Evolutionary conservation across 768 basidiomycete genomes (phyloP), one percentile per base, ranked within the genome.

Genomic region (Russula sp.): DNA sequence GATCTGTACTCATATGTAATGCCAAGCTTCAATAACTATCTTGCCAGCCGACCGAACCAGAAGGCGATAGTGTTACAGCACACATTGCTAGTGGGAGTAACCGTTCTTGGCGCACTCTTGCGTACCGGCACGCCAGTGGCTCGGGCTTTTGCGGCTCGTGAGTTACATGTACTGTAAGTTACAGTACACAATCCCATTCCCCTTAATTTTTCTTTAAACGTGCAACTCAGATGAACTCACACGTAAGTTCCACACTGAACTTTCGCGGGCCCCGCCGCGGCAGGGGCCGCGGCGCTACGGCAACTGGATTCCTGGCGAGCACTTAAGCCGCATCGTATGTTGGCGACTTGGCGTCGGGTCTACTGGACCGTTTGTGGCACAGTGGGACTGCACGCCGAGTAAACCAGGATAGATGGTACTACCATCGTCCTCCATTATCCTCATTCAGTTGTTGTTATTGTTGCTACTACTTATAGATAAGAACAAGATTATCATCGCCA

Each of bases 151-250:
- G 16, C 16, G 16, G 14, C 14, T 38, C 38, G 10, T 18, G 16
- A 40, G 38, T 36, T 34, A 34, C 32, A 30, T 2, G 8, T 5
- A 34, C 34, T 34, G 10, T n/a, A n/a, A n/a, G n/a, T n/a, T n/a
- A n/a, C n/a, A 36, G 34, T 36, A 36, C 14, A 38, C 38, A 9
- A 5, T 16, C 14, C 5, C 38, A 16, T 10, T 16, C n/a, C 58
- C 49, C 58, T 59, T 59, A 59, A 59, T 59, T 49, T 50, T 49
- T 32, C 44, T 28, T 14, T 18, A 32, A 10, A n/a, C 52, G 22
- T n/a, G 5, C 52, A 32, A n/a, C 4, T 3, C 32, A n/a, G n/a
- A n/a, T n/a, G n/a, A n/a, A n/a, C n/a, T n/a, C n/a, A 48, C 32
- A 8, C 38, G 14, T 16, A 38, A 38, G 14, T 16, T 16, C 14